Conservation (phyloP, 1,284 basidiomycete species). For the Leucoagaricus sp. region DNA sequence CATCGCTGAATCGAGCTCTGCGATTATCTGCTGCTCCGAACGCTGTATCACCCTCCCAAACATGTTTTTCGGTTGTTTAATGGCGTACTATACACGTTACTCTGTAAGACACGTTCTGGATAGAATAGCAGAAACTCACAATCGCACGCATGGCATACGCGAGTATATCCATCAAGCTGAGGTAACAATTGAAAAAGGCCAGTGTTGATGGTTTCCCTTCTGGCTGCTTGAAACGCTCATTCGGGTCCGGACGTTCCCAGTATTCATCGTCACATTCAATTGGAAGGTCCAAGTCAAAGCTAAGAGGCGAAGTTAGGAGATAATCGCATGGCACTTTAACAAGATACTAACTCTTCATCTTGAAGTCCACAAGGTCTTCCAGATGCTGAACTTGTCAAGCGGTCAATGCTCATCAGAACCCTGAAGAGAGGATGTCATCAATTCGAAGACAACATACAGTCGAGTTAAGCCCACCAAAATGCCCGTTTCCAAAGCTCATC, state of each 20-base stretch:
- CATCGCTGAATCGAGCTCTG: constrained; percentile 64
- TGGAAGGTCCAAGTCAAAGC: constrained; percentile 68
- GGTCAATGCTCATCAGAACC: constrained; percentile 50
- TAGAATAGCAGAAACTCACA: constrained; percentile 34
- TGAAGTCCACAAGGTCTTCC: constrained; percentile 68
- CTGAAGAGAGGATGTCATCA: constrained; percentile 25
- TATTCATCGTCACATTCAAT: constrained; percentile 74
- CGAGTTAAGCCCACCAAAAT: constrained; percentile 48
- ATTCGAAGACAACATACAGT: background rate
- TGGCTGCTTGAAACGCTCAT: constrained; percentile 51
- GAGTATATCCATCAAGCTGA: constrained; percentile 64
- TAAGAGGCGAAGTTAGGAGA: constrained; percentile 20
- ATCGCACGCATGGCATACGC: constrained; percentile 64
- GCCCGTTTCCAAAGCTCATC: constrained; percentile 71
- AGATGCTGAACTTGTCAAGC: constrained; percentile 53
- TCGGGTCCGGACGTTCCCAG: constrained; percentile 43
- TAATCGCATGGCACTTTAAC: background rate
- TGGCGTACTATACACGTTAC: constrained; percentile 34
- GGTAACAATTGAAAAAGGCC: constrained; percentile 55
- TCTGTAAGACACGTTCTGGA: background rate
- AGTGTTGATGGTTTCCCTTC: constrained; percentile 50
- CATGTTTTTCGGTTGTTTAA: constrained; percentile 32
- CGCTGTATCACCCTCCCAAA: constrained; percentile 29
- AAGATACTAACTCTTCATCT: constrained; percentile 59
- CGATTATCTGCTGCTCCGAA: constrained; percentile 58